These are phyloP conservation scores for Russula compacta DNA, from an alignment of 768 basidiomycete genomes.

Conservation along the genomic window DNA sequence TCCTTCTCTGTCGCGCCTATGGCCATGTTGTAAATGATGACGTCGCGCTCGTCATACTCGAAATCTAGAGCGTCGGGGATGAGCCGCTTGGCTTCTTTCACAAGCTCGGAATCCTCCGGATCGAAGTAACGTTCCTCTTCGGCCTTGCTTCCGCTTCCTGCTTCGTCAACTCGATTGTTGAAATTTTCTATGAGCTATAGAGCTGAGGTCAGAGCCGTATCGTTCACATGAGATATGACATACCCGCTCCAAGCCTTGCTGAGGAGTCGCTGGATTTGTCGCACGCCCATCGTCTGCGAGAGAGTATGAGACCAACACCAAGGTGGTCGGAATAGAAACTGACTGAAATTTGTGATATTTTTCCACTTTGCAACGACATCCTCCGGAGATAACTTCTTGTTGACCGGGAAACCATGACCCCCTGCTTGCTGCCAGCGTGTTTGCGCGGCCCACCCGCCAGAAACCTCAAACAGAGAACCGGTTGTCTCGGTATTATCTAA, in stretches of 20 bases:
- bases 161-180: constrained; percentile 32
- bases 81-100: constrained; percentile 70
- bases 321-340: constrained; percentile 18
- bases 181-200: constrained; percentile 51
- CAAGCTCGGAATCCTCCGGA: constrained; percentile 72
- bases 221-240: constrained; percentile 2
- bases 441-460: constrained; percentile 87
- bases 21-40: constrained; percentile 92
- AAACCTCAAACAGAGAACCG: constrained; percentile 75
- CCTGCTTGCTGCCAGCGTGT: constrained; percentile 89
- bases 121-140: constrained; percentile 48
- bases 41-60: constrained; percentile 79
- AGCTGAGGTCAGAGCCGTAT: background rate
- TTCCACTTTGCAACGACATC: constrained; percentile 74
- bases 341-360: constrained; percentile 76
- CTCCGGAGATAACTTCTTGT: constrained; percentile 68
- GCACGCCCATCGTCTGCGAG: constrained; percentile 65
- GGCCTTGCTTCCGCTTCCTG: background rate
- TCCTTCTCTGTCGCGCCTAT: constrained; percentile 91
- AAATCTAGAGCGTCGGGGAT: constrained; percentile 48
- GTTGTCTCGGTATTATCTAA: constrained; percentile 63
- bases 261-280: constrained; percentile 66
- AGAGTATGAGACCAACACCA: background rate
- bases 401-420: constrained; percentile 81
- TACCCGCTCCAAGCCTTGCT: constrained; percentile 73